Evolutionary conservation across 2,329 filamentous ascomycete genomes (phyloP).

Genomic region (Phyllosticta ampelicida): DNA sequence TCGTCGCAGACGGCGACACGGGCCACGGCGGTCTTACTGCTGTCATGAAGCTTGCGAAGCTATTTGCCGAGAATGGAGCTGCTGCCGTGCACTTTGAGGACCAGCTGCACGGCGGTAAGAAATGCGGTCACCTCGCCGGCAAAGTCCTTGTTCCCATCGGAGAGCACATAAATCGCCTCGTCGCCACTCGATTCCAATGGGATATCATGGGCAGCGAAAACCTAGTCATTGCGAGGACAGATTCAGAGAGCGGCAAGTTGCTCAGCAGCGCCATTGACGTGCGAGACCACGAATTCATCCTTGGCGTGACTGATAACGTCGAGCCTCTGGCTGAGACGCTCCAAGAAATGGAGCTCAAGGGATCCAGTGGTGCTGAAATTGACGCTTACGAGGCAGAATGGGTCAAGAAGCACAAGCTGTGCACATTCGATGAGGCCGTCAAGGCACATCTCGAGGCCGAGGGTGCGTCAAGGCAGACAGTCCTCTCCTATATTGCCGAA

Average conservation of each 20-base stretch:
- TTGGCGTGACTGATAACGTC: slow-evolving; percentile 68
- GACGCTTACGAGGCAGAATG: slow-evolving; percentile 77
- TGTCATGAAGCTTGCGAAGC: slow-evolving; percentile 89
- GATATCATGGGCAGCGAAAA: slow-evolving; percentile 96
- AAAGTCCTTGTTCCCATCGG: slow-evolving; percentile 90
- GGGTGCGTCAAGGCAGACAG: slow-evolving; percentile 51
- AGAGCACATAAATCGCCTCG: slow-evolving; percentile 92
- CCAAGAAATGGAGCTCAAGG: slow-evolving; percentile 76
- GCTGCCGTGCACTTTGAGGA: slow-evolving; percentile 97
- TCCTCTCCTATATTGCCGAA: slow-evolving; percentile 55
- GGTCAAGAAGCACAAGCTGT: slow-evolving; percentile 74
- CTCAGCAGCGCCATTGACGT: slow-evolving; percentile 86
- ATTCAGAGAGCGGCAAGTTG: slow-evolving; percentile 86
- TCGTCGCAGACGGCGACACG: slow-evolving; percentile 92
- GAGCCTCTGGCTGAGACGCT: slow-evolving; percentile 80
- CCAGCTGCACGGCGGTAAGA: slow-evolving; percentile 95
- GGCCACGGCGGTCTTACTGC: slow-evolving; percentile 88
- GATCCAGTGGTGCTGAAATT: slow-evolving; percentile 68
- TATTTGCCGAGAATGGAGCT: slow-evolving; percentile 94
- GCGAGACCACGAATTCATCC: slow-evolving; percentile 93
- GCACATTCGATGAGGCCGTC: slow-evolving; percentile 88
- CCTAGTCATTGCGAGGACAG: slow-evolving; percentile 85
- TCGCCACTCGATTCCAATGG: slow-evolving; percentile 92
- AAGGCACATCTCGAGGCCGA: slow-evolving; percentile 60
- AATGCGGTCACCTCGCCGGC: slow-evolving; percentile 91